Conservation (phyloP, 345 rosid species). For the thale cress (Arabidopsis thaliana) region TAIR10.1 NC_003075.7:443001-443500, state of each 20-base stretch:
- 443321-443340: conserved; percentile 54
- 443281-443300: conserved; percentile 53
- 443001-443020: conserved; percentile 49
- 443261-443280: conserved; percentile 63
- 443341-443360: conserved; percentile 64
- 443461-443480: conserved; percentile 73
- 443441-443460: conserved; percentile 81
- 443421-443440: conserved; percentile 76
- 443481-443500: conserved; percentile 70
- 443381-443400: conserved; percentile 96
- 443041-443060: conserved; percentile 57
- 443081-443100: conserved; percentile 44
- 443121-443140: conserved; percentile 68
- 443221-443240: conserved; percentile 58
- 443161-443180: conserved; percentile 60
- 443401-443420: conserved; percentile 70
- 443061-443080: conserved; percentile 51
- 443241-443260: conserved; percentile 60
- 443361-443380: conserved; percentile 84
- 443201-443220: conserved; percentile 51
- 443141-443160: conserved; percentile 52
- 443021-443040: conserved; percentile 51
- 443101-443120: conserved; percentile 58
- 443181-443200: conserved; percentile 62
- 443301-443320: conserved; percentile 62